Base-by-base conservation (phyloP, 2,329 filamentous ascomycete genomes). In the Hymenoscyphus fructigenus region DNA sequence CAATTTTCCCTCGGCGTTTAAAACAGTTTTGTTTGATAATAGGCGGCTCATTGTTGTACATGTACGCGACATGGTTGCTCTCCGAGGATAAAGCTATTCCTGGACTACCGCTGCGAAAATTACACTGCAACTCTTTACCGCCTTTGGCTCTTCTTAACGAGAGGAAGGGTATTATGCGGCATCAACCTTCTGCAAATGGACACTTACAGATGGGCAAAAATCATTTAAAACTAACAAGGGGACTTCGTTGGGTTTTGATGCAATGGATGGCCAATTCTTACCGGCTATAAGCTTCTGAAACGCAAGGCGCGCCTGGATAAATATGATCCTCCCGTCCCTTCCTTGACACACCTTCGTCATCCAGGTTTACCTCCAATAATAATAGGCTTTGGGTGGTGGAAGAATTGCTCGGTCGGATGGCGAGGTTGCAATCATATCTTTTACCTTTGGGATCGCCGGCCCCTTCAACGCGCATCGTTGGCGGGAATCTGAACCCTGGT, bases 261-360 rank as follows among this genome's bases (percentile, higher is more conserved):
- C 23, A 44, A 26, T 38, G 15, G n/a, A 26, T 29, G 34, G 32
- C 53, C 53, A 57, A 26, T 56, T 61, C 59, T 55, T 38, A 61
- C 59, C 44, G 47, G 59, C 23, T 61, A 55, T 55, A 44, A 36
- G 14, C 10, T 12, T 20, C 44, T 61, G 59, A 55, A 61, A 55
- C 59, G 53, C 7, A 55, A 28, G 29, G 28, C 59, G 59, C 59
- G 59, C 29, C 59, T 61, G 59, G 59, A 15, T 61, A 61, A 61
- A 55, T 50, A 29, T 55, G 20, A 38, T 38, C 47, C 47, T 44
- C 59, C 59, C 38, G 26, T 53, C 10, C 23, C 32, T 20, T 6
- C 14, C 15, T 9, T n/a, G 28, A 23, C 29, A 56, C n/a, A 20
- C 29, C 44, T 55, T 29, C 29, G 44, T 26, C 47, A 61, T 36